Evolutionary conservation across 768 basidiomycete genomes (phyloP).

Genomic region (Pleurotus djamor): DNA sequence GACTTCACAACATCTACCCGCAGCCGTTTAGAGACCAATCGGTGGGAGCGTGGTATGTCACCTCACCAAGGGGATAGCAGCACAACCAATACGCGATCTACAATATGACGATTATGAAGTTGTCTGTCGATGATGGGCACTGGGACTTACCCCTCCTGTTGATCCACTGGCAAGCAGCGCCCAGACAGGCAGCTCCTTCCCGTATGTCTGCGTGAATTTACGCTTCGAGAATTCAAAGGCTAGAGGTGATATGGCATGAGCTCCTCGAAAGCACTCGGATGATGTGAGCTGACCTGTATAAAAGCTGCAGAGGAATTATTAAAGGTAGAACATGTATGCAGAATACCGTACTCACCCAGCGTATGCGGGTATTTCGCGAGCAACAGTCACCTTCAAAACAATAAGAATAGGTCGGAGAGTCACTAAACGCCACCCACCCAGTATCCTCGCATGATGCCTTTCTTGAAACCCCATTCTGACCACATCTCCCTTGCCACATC

Average conservation of each 20-base stretch:
- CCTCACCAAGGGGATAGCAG: slow-evolving; percentile 80
- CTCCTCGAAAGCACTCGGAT: not conserved
- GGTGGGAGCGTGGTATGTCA: not conserved
- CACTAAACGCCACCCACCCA: slow-evolving; percentile 59
- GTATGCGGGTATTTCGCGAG: slow-evolving; percentile 94
- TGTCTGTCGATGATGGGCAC: not conserved
- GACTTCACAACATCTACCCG: slow-evolving; percentile 85
- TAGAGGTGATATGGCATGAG: slow-evolving; percentile 19
- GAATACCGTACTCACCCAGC: slow-evolving; percentile 60
- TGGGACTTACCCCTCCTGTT: slow-evolving; percentile 67
- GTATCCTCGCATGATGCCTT: slow-evolving; percentile 95
- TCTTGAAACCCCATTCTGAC: slow-evolving; percentile 78
- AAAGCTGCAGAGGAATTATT: slow-evolving; percentile 41
- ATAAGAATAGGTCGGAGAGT: not conserved
- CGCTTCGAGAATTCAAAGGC: slow-evolving; percentile 93
- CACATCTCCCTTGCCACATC: slow-evolving; percentile 82
- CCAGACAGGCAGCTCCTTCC: slow-evolving; percentile 77
- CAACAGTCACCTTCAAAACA: slow-evolving; percentile 71
- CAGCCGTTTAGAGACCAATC: not conserved
- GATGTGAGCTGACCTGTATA: slow-evolving; percentile 48
- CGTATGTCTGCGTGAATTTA: slow-evolving; percentile 61
- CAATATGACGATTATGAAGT: slow-evolving; percentile 1
- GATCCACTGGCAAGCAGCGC: slow-evolving; percentile 81
- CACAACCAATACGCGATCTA: slow-evolving; percentile 92
- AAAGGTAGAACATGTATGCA: not conserved